Evolutionary conservation across 1,284 basidiomycete genomes (phyloP).

Genomic region (Trichosporon faecale): DNA sequence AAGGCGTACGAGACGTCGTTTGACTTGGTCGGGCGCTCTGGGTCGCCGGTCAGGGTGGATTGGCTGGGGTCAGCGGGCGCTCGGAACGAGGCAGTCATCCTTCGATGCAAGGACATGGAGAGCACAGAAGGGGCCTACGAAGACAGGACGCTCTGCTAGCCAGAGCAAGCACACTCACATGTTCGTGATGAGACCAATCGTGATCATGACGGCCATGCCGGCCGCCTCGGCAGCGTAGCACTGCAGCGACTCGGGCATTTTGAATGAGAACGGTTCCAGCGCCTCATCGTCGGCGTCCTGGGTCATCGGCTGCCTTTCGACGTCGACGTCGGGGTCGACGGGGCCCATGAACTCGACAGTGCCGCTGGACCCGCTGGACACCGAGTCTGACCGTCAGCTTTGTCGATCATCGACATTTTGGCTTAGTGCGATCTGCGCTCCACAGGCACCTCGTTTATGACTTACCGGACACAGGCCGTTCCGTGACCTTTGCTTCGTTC

Average conservation of each 20-base stretch:
- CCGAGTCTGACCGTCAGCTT: too few species aligned
- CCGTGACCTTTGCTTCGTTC: not conserved
- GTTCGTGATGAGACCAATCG: constrained; percentile 11
- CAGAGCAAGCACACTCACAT: constrained; percentile 11
- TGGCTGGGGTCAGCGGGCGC: not conserved
- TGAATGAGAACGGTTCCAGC: not conserved
- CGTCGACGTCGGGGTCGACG: not conserved
- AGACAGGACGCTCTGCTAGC: too few species aligned
- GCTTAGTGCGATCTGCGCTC: not conserved
- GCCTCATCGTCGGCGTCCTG: not conserved
- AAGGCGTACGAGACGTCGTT: constrained; percentile 13
- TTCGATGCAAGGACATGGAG: not conserved
- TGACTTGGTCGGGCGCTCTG: not conserved
- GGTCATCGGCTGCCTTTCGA: not conserved
- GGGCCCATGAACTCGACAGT: not conserved
- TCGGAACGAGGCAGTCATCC: not conserved
- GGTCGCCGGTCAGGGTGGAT: not conserved
- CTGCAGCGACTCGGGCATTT: constrained; percentile 4
- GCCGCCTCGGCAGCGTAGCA: constrained; percentile 3
- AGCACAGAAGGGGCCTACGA: too few species aligned
- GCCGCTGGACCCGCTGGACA: not conserved
- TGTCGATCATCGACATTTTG: too few species aligned
- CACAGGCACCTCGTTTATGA: not conserved
- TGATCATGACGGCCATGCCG: not conserved
- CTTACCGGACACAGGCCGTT: not conserved